phyloP scores from a whole-genome alignment of 805 yeast species.

The Candida tallmaniae region DNA sequence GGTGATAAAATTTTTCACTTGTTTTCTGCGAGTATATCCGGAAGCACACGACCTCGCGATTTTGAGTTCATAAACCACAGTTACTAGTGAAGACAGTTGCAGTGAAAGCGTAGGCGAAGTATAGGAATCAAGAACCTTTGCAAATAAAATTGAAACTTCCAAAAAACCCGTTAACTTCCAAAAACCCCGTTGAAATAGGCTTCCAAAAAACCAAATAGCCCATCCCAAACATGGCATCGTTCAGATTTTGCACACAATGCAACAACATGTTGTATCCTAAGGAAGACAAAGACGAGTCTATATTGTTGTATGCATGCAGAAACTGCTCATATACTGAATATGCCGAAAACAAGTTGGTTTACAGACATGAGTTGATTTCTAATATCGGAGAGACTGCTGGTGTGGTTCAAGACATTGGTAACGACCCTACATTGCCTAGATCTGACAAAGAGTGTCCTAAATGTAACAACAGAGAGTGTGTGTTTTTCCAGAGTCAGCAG shows the following conservation, averaged over 20 bases:
- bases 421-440: conserved; percentile 97
- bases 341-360: conserved; percentile 83
- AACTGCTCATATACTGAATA: conserved; percentile 91
- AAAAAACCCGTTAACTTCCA: neutral
- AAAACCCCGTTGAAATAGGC: no score
- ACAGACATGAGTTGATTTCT: conserved; percentile 87
- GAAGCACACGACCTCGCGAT: no score
- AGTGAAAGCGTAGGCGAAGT: neutral
- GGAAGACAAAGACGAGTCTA: conserved; percentile 78
- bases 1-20: conserved; percentile 1
- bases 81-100: neutral
- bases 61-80: neutral
- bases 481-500: conserved; percentile 95
- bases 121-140: neutral
- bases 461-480: conserved; percentile 86
- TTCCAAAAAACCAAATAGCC: neutral
- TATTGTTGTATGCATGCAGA: conserved; percentile 86
- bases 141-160: no score
- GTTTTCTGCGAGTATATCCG: neutral
- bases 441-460: conserved; percentile 90
- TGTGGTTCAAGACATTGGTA: conserved; percentile 90
- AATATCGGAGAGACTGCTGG: conserved; percentile 96
- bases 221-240: conserved; percentile 67
- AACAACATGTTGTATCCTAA: conserved; percentile 97
- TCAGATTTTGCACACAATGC: conserved; percentile 94